Percentiles rank a stretch among this genome's conserved stretches.
Conservation (phyloP, 768 basidiomycete genomes). For the Boletus huronensis region DNA sequence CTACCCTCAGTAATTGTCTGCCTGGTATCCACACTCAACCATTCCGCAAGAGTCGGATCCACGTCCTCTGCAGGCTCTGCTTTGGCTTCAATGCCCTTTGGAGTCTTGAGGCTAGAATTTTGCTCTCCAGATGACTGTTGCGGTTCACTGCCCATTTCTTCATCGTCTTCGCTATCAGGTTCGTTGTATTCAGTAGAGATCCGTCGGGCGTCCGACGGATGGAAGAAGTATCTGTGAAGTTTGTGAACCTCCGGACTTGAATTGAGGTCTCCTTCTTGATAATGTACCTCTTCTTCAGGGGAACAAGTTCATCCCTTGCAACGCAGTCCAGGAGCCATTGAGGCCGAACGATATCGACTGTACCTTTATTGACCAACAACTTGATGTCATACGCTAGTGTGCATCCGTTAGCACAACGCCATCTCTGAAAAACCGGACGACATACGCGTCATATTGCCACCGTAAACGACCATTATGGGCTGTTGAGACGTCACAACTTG, state of each 20-base stretch:
- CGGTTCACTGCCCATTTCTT: constrained; percentile 13
- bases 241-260: neutral
- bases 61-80: constrained; percentile 32
- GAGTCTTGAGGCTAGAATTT: constrained; percentile 4
- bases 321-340: constrained; percentile 82
- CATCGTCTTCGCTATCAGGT: constrained; percentile 36
- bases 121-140: constrained; percentile 16
- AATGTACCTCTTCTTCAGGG: constrained; percentile 64
- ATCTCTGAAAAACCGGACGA: constrained; percentile 6
- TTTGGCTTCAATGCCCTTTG: constrained; percentile 16
- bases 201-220: constrained; percentile 54
- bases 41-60: constrained; percentile 53
- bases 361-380: constrained; percentile 64
- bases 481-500: constrained; percentile 58
- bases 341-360: constrained; percentile 72
- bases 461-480: constrained; percentile 60
- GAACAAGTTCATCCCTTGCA: constrained; percentile 48
- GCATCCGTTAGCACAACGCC: neutral
- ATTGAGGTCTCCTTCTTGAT: neutral
- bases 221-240: constrained; percentile 68
- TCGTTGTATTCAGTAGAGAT: constrained; percentile 50
- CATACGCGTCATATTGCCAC: constrained; percentile 66
- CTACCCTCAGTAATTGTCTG: constrained; percentile 26
- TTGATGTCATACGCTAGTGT: constrained; percentile 65
- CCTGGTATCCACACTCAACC: constrained; percentile 54